A percentile compares a stretch with the other conserved stretches of the same genome.
These are phyloP conservation scores for Cydonia oblonga DNA, from an alignment of 331 rosid genomes.

Conservation along the genomic window DNA sequence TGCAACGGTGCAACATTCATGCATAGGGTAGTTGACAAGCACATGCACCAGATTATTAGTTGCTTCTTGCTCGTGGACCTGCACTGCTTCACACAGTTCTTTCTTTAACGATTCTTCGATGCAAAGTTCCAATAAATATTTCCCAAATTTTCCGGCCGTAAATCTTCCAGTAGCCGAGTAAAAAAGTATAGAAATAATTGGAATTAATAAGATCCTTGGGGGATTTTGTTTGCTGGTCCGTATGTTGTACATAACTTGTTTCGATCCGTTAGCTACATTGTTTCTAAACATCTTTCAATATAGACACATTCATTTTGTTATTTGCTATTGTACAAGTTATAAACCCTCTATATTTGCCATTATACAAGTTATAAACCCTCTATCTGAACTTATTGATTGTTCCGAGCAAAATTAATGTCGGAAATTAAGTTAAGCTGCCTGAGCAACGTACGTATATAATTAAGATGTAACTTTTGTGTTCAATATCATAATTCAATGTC, in stretches of 20 bases:
- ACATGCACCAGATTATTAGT: slow-evolving; percentile 12
- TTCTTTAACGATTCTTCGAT: slow-evolving; percentile 46
- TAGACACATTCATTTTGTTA: neutral
- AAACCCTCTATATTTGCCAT: no score
- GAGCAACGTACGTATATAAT: no score
- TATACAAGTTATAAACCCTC: neutral
- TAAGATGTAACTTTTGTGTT: no score
- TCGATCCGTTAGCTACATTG: neutral
- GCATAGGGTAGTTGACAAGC: slow-evolving; percentile 29
- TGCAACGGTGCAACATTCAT: slow-evolving; percentile 86
- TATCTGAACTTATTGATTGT: neutral
- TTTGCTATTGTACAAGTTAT: neutral
- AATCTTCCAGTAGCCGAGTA: slow-evolving; percentile 21
- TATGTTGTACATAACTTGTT: slow-evolving; percentile 34
- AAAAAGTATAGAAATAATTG: slow-evolving; percentile 24
- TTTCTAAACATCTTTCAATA: neutral
- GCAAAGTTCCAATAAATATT: slow-evolving; percentile 49
- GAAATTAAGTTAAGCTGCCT: neutral
- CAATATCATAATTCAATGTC: no score
- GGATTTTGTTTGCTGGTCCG: slow-evolving; percentile 15
- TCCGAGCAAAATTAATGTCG: no score
- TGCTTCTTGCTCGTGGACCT: slow-evolving; percentile 6
- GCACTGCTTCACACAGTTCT: slow-evolving; percentile 29
- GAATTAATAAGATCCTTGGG: slow-evolving; percentile 24
- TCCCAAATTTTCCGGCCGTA: slow-evolving; percentile 15